phyloP scores from a whole-genome alignment of 164 flowering plant genomes.

The Kalanchoe fedtschenkoi region DNA sequence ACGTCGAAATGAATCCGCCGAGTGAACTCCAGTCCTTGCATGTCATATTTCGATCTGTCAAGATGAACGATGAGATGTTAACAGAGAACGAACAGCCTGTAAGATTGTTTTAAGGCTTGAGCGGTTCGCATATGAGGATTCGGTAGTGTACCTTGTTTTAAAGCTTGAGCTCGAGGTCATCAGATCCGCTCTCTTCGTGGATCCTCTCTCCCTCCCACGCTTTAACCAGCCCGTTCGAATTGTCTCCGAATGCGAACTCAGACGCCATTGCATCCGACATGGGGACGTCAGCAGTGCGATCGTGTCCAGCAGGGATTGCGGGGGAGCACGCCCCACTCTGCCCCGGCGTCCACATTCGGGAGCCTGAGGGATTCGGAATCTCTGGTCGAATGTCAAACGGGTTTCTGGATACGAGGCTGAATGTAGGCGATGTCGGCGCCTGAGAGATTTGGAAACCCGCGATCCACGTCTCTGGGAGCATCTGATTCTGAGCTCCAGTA shows the following conservation, averaged over 20 bases:
- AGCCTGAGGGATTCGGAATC: conserved; percentile 42
- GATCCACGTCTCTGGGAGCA: conserved; percentile 71
- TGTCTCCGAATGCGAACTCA: conserved; percentile 89
- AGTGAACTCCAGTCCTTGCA: too few relatives aligned
- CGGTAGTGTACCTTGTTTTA: conserved; percentile 39
- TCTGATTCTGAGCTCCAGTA: conserved; percentile 64
- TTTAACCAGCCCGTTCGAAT: conserved; percentile 53
- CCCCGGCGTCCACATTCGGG: conserved; percentile 93
- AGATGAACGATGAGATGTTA: too few relatives aligned
- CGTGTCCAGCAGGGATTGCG: conserved; percentile 47
- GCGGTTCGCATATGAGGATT: background rate
- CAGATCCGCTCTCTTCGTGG: conserved; percentile 81
- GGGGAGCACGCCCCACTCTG: conserved; percentile 98
- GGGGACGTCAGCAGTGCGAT: conserved; percentile 62
- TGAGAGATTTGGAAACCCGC: conserved; percentile 44
- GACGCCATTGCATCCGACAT: conserved; percentile 67
- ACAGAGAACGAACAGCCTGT: too few relatives aligned
- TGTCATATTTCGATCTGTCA: too few relatives aligned
- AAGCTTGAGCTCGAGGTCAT: conserved; percentile 89
- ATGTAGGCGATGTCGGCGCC: conserved; percentile 60
- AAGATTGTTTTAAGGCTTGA: background rate
- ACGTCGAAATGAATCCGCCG: too few relatives aligned
- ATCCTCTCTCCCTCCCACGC: conserved; percentile 98
- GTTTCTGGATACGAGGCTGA: conserved; percentile 62
- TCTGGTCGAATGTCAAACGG: conserved; percentile 58